These are phyloP conservation scores for Takashimella koratensis DNA, from an alignment of 1,284 basidiomycete genomes.

Conservation along the genomic window DNA sequence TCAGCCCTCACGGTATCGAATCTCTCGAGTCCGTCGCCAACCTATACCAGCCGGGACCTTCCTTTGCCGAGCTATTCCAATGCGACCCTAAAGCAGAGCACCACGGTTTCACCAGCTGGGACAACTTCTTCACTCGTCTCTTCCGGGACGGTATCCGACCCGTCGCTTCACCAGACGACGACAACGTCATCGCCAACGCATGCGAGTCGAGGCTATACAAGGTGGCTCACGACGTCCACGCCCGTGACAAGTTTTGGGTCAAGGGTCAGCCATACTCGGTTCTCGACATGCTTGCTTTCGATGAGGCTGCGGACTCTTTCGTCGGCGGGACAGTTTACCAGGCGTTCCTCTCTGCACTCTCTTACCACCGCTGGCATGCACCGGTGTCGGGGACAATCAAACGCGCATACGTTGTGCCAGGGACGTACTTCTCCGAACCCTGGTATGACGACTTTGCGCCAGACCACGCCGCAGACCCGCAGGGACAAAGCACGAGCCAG, in stretches of 20 bases:
- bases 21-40: constrained; percentile 40
- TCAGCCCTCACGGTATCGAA: constrained; percentile 47
- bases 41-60: constrained; percentile 15
- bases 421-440: constrained; percentile 55
- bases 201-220: constrained; percentile 55
- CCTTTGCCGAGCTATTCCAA: constrained; percentile 47
- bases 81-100: constrained; percentile 49
- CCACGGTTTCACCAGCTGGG: constrained; percentile 56
- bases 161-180: constrained; percentile 45
- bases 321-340: constrained; percentile 58
- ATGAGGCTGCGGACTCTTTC: constrained; percentile 46
- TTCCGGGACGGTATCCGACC: constrained; percentile 52
- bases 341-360: constrained; percentile 53
- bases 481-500: constrained; percentile 43
- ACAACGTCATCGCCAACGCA: constrained; percentile 50
- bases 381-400: constrained; percentile 55
- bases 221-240: constrained; percentile 41
- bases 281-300: constrained; percentile 49
- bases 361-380: constrained; percentile 59
- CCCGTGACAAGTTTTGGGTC: constrained; percentile 53
- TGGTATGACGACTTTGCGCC: constrained; percentile 34
- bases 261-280: constrained; percentile 54
- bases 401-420: constrained; percentile 51
- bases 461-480: constrained; percentile 20
- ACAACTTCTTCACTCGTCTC: constrained; percentile 56